These are phyloP conservation scores for Vicia faba DNA, from an alignment of 306 rosid genomes.

Conservation along the genomic window DNA sequence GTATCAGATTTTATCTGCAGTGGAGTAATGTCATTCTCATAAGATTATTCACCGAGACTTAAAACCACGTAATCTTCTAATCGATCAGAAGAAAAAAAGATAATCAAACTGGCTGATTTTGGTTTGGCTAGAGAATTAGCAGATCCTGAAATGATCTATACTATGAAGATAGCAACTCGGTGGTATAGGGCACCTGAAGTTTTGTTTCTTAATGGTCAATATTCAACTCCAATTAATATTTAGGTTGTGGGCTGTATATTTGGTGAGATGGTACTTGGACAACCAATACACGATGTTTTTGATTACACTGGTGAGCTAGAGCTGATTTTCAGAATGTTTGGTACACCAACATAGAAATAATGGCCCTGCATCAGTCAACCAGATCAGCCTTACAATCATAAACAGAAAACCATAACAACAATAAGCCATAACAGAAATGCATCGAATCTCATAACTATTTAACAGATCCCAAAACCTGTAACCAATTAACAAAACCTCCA, in stretches of 20 bases:
- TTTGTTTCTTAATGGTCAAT: background rate
- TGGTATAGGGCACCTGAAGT: slow-evolving; percentile 39
- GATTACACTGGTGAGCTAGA: background rate
- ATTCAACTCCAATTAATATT: slow-evolving; percentile 27
- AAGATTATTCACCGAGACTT: slow-evolving; percentile 33
- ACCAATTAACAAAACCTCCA: too few species aligned
- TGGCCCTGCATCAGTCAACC: too few species aligned
- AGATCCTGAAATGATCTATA: background rate
- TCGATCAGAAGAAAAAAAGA: background rate
- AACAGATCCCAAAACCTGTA: too few species aligned
- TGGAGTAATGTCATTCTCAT: slow-evolving; percentile 27
- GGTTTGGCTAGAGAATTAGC: slow-evolving; percentile 27
- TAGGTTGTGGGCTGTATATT: slow-evolving; percentile 43
- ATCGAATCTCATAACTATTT: too few species aligned
- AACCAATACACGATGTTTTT: background rate
- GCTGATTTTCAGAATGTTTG: slow-evolving; percentile 31
- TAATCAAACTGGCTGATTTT: slow-evolving; percentile 30
- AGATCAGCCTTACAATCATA: too few species aligned
- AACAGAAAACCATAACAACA: too few species aligned
- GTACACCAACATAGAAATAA: slow-evolving; percentile 33
- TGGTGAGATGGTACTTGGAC: slow-evolving; percentile 33
- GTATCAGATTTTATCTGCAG: slow-evolving; percentile 32
- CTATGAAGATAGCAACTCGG: background rate
- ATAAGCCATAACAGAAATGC: too few species aligned
- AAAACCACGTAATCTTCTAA: slow-evolving; percentile 24